Base-by-base conservation (phyloP, 331 rosid species). In the Dryas integrifolia region DNA sequence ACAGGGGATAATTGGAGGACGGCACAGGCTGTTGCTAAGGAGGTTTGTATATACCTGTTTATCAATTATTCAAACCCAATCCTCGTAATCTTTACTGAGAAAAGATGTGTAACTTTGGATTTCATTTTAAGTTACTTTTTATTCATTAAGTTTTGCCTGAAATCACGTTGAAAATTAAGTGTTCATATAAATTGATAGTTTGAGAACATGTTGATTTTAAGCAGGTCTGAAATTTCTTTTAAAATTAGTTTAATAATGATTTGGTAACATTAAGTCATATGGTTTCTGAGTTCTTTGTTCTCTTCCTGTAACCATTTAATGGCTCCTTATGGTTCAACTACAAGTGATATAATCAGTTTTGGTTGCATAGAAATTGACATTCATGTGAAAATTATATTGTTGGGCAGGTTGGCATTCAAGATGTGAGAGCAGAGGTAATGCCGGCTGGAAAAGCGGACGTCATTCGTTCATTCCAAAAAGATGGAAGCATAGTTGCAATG, bases 1-100 rank as follows among this genome's bases (percentile, higher is more conserved):
- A 95, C 98, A 1, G 98, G 98, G 62, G 98, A 95, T 83, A 95
- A 95, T 75, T 85, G 90, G 89, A 80, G 98, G 87, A 95, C 98
- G 2, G 98, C 98, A 76, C 80, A 41, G 3, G 91, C 96, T 64
- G 95, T 91, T 60, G 98, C 97, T 7, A 88, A 82, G 77, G 96
- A 95, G 98, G 98, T 95, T 12, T 18, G 88, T 76, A 38, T 83
- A 50, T 71, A 61, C 69, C 13, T 81, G 46, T 66, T 65, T 70
- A 12, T 76, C 63, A 26, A 63, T 64, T 4, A 10, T 44, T 58
- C 21, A 52, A 44, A 50, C 59, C 24, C 11, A 35, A 6, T 47
- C 16, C 48, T 56, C 47, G 24, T 51, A 46, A 47, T 7, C 21
- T 45, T 21, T 9, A 9, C 41, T 14, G 26, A 15, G 7, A 35